These are phyloP conservation scores for Thielaviopsis populi DNA, from an alignment of 2,329 filamentous ascomycete species.

Conservation along the genomic window DNA sequence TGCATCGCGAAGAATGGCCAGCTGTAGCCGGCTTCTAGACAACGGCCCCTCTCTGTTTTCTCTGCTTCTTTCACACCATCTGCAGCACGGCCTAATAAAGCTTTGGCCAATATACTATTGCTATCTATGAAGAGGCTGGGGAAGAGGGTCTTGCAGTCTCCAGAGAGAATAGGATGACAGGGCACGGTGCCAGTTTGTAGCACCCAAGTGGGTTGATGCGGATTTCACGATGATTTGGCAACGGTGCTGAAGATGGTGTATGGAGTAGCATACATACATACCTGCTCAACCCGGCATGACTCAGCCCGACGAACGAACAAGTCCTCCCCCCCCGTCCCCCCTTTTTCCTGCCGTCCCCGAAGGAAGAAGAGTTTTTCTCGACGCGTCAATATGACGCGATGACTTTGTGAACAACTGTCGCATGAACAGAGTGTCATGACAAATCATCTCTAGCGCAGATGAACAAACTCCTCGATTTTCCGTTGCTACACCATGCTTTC, in stretches of 20 bases:
- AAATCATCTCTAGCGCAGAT: not conserved
- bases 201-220: not conserved
- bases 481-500: too few relatives aligned
- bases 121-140: not conserved
- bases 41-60: not conserved
- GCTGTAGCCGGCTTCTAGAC: not conserved
- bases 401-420: not conserved
- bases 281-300: not conserved
- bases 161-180: not conserved
- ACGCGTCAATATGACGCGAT: not conserved
- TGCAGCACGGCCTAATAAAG: conserved; percentile 1
- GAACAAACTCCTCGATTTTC: too few relatives aligned
- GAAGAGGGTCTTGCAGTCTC: not conserved
- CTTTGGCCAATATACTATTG: not conserved
- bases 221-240: not conserved
- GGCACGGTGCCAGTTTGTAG: not conserved
- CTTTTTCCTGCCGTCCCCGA: not conserved
- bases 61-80: not conserved
- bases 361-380: not conserved
- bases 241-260: not conserved
- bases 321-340: not conserved
- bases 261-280: not conserved
- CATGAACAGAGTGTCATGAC: not conserved
- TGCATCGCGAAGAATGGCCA: not conserved
- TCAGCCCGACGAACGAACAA: not conserved